These are phyloP conservation scores for Pleurotus sapidus DNA, from an alignment of 768 basidiomycete species.

Conservation along the genomic window DNA sequence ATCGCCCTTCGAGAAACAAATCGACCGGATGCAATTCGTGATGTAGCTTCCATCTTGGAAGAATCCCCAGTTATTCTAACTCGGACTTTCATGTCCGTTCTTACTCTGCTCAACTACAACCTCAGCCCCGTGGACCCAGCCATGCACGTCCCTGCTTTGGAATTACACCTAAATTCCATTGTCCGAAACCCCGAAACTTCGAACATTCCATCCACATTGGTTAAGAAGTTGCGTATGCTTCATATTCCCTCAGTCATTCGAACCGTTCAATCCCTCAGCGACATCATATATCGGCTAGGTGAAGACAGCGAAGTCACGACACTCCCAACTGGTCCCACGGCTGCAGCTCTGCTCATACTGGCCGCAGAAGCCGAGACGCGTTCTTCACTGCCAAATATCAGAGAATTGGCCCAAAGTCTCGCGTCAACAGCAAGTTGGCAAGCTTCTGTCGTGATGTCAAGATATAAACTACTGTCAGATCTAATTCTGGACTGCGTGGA, in stretches of 20 bases:
- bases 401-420: conserved; percentile 55
- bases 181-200: conserved; percentile 28
- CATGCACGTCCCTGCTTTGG: conserved; percentile 54
- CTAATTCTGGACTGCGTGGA: conserved; percentile 55
- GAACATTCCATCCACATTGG: conserved; percentile 22
- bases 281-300: conserved; percentile 35
- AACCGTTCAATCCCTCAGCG: conserved; percentile 44
- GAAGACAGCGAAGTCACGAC: conserved; percentile 32
- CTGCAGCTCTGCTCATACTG: conserved; percentile 69
- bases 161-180: conserved; percentile 44
- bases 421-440: conserved; percentile 48
- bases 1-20: conserved; percentile 71
- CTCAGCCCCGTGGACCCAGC: conserved; percentile 56
- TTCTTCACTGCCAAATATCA: conserved; percentile 47
- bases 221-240: conserved; percentile 31
- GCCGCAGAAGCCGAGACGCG: conserved; percentile 67
- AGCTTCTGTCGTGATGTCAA: conserved; percentile 57
- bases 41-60: conserved; percentile 66
- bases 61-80: conserved; percentile 49
- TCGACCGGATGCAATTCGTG: conserved; percentile 62
- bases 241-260: conserved; percentile 37
- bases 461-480: conserved; percentile 67
- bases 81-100: conserved; percentile 52
- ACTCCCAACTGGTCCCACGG: conserved; percentile 45
- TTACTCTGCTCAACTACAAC: conserved; percentile 50